Evolutionary conservation across 148 eudicot genomes (phyloP).

Genomic region (Rhododendron vialii): DNA sequence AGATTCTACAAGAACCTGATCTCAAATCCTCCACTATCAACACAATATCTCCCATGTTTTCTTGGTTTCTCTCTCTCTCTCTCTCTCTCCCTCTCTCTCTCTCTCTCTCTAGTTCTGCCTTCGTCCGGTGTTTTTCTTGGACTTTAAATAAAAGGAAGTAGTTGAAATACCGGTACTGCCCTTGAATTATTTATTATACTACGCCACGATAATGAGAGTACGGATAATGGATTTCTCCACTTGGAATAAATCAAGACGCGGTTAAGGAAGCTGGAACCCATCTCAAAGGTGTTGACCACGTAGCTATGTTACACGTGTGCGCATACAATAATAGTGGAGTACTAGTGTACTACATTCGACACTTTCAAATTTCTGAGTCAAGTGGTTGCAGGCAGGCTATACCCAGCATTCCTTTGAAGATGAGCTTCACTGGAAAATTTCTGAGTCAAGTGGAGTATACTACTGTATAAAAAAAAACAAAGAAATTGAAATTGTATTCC

Average conservation of each 20-base stretch:
- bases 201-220: background rate
- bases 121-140: background rate
- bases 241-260: background rate
- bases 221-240: background rate
- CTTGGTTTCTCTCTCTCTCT: background rate
- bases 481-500: background rate
- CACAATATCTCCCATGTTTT: slow-evolving; percentile 39
- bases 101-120: background rate
- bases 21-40: slow-evolving; percentile 34
- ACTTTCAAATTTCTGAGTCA: background rate
- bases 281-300: background rate
- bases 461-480: no score
- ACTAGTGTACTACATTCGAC: background rate
- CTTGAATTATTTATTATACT: background rate
- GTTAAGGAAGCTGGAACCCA: background rate
- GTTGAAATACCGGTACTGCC: background rate
- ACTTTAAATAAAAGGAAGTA: background rate
- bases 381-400: background rate
- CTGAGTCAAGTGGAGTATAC: background rate
- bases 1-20: slow-evolving; percentile 64
- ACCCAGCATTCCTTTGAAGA: background rate
- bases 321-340: background rate
- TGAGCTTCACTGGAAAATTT: background rate
- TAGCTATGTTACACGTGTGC: background rate
- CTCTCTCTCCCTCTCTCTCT: background rate